A percentile compares a stretch with the other conserved stretches of the same genome.
phyloP scores from a whole-genome alignment of 2,329 filamentous ascomycete genomes.

The Akanthomyces muscarius region DNA sequence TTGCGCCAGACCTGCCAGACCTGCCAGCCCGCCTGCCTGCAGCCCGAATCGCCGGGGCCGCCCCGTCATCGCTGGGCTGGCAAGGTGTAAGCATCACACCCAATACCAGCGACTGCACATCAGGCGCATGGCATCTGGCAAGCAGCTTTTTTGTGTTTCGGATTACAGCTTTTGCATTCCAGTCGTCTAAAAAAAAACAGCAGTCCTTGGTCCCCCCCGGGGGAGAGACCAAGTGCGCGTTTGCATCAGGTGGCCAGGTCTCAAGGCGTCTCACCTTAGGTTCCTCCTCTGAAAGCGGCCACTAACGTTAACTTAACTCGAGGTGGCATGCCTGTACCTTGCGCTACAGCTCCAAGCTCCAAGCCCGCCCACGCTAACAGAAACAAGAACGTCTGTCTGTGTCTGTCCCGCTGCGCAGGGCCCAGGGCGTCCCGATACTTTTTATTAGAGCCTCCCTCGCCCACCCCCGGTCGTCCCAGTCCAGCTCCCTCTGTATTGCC shows the following conservation, averaged over 20 bases:
- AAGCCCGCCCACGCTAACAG: neutral
- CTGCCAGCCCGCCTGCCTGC: too few species aligned
- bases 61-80: neutral
- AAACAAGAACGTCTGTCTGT: too few species aligned
- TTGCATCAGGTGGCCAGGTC: slow-evolving; percentile 5
- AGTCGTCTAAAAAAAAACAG: slow-evolving; percentile 5
- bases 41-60: neutral
- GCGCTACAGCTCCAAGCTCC: neutral
- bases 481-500: neutral
- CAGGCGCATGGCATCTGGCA: neutral
- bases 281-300: slow-evolving; percentile 4
- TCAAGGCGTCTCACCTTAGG: neutral
- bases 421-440: neutral
- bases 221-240: neutral
- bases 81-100: neutral
- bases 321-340: slow-evolving; percentile 10
- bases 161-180: neutral
- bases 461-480: neutral
- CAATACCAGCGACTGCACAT: neutral
- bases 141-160: neutral
- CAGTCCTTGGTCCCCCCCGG: too few species aligned
- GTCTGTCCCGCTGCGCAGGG: neutral
- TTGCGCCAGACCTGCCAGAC: too few species aligned
- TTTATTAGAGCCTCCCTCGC: slow-evolving; percentile 13
- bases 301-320: neutral